Percentiles rank a stretch among this genome's conserved stretches.
Conservation (phyloP, 805 yeast genomes). For the Novakomyces olei region DNA sequence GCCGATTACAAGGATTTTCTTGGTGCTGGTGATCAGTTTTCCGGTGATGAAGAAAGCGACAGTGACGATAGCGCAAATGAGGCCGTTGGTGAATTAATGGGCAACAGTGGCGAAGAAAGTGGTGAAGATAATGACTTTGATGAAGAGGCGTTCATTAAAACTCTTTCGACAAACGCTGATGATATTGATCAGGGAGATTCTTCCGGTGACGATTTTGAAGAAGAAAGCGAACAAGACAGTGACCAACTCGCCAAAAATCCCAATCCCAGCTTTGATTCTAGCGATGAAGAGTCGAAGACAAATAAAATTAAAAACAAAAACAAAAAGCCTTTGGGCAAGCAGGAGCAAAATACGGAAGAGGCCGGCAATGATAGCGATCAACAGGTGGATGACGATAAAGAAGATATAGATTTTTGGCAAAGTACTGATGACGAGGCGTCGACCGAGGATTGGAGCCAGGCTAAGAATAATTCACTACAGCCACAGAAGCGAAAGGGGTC, state of each 20-base stretch:
- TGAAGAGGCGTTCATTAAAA: too few relatives aligned
- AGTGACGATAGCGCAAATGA: conserved; percentile 16
- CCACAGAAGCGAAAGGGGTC: conserved; percentile 1
- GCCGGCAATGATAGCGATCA: too few relatives aligned
- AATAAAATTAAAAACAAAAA: conserved; percentile 4
- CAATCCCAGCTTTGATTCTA: conserved; percentile 10
- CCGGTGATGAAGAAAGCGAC: conserved; percentile 12
- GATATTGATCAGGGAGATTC: too few relatives aligned
- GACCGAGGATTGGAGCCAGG: too few relatives aligned
- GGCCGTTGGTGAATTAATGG: conserved; percentile 17
- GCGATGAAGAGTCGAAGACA: conserved; percentile 7
- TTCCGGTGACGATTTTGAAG: too few relatives aligned
- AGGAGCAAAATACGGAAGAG: too few relatives aligned
- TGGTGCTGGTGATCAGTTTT: conserved; percentile 19
- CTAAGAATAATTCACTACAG: background rate
- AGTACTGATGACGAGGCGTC: too few relatives aligned
- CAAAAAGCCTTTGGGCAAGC: too few relatives aligned
- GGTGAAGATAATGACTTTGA: conserved; percentile 15
- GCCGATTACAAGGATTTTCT: conserved; percentile 68
- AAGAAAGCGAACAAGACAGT: conserved; percentile 11
- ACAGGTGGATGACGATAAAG: too few relatives aligned
- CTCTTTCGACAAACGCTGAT: too few relatives aligned
- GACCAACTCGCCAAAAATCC: too few relatives aligned
- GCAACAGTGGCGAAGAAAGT: conserved; percentile 18
- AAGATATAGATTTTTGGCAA: too few relatives aligned